Percentiles rank a stretch among this genome's conserved stretches.
Evolutionary conservation across 1,284 basidiomycete species (phyloP).

Genomic region (Fistulinella cinereoalba): DNA sequence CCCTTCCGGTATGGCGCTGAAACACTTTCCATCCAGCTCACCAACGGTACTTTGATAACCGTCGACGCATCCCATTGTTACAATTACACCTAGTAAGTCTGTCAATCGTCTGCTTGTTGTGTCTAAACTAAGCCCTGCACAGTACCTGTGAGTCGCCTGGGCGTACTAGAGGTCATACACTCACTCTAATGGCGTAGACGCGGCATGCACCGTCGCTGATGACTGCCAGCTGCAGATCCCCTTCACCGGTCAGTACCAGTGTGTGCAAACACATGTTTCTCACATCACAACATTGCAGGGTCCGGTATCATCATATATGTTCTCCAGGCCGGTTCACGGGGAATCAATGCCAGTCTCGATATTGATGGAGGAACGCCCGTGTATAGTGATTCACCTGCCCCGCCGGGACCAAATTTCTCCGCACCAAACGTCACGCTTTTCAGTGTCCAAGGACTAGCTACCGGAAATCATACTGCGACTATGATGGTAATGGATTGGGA

Average conservation of each 20-base stretch:
- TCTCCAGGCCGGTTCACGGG: slow-evolving; percentile 16
- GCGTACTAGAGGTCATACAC: not conserved
- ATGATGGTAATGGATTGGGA: slow-evolving; percentile 12
- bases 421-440: slow-evolving; percentile 16
- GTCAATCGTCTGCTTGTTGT: too few species aligned
- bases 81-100: slow-evolving; percentile 19
- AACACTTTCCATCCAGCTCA: slow-evolving; percentile 9
- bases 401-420: slow-evolving; percentile 9
- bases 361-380: slow-evolving; percentile 11
- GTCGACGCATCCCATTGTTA: slow-evolving; percentile 19
- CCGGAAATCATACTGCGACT: slow-evolving; percentile 12
- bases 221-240: slow-evolving; percentile 19
- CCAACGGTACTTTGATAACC: slow-evolving; percentile 14
- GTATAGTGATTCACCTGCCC: slow-evolving; percentile 7
- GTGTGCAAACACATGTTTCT: not conserved
- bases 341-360: slow-evolving; percentile 13
- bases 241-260: slow-evolving; percentile 10
- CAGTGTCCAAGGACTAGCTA: slow-evolving; percentile 11
- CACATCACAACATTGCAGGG: slow-evolving; percentile 8
- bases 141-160: slow-evolving; percentile 11
- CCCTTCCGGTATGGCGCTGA: slow-evolving; percentile 9
- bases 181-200: slow-evolving; percentile 7
- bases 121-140: not conserved
- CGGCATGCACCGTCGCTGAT: slow-evolving; percentile 9
- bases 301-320: slow-evolving; percentile 20